Evolutionary conservation across 495 filamentous ascomycete species (phyloP).

Genomic region (Polyplosphaeria fusca): DNA sequence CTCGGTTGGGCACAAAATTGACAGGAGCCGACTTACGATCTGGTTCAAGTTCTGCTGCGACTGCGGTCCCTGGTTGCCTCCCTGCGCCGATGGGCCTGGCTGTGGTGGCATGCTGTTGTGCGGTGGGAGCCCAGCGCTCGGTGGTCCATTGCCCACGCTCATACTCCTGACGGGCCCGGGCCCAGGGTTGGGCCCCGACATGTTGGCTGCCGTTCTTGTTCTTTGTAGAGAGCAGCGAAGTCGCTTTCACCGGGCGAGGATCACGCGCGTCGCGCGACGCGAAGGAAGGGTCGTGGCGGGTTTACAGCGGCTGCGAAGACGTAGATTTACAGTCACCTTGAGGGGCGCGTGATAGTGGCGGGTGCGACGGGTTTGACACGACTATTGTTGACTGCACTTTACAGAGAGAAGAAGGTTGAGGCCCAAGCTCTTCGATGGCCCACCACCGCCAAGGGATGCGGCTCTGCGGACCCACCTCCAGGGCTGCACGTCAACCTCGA

Average conservation of each 20-base stretch:
- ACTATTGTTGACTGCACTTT: too few relatives aligned
- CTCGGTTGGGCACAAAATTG: not conserved
- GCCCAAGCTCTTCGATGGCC: not conserved
- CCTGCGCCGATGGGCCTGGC: constrained; percentile 36
- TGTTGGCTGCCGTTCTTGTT: constrained; percentile 14
- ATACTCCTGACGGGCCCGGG: constrained; percentile 25
- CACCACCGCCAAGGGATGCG: not conserved
- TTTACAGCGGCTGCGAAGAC: not conserved
- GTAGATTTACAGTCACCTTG: not conserved
- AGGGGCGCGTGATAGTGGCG: not conserved
- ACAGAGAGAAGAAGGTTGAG: not conserved
- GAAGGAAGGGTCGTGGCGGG: too few relatives aligned
- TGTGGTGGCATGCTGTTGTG: constrained; percentile 49
- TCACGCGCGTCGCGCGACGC: too few relatives aligned
- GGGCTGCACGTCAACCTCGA: not conserved
- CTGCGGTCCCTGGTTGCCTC: constrained; percentile 50
- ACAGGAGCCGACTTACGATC: constrained; percentile 64
- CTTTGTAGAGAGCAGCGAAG: too few relatives aligned
- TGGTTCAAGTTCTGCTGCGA: constrained; percentile 91
- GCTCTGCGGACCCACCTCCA: too few relatives aligned
- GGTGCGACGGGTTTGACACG: not conserved
- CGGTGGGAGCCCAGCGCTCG: constrained; percentile 52
- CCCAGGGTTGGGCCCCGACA: constrained; percentile 32
- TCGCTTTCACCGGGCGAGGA: constrained; percentile 27
- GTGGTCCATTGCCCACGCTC: constrained; percentile 35